Conservation (phyloP, 257 asterid genomes). For the Haberlea rhodopensis region DNA sequence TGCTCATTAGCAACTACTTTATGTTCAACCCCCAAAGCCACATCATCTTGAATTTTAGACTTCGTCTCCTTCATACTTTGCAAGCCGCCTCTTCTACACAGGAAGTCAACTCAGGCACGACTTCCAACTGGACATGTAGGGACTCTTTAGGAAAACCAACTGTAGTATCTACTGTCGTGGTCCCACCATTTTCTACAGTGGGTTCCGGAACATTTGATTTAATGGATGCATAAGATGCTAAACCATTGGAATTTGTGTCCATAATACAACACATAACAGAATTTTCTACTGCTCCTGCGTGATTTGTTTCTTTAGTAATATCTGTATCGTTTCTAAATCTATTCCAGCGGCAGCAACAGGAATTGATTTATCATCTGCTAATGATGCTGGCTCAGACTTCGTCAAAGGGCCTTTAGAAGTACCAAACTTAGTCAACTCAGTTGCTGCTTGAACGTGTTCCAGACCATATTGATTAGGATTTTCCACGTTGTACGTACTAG, state of each 20-base stretch:
- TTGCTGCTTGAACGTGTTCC: constrained; percentile 35
- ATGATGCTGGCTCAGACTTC: constrained; percentile 36
- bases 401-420: constrained; percentile 29
- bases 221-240: constrained; percentile 27
- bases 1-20: constrained; percentile 38
- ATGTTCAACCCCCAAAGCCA: constrained; percentile 32
- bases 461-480: constrained; percentile 36
- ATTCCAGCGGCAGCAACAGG: constrained; percentile 32
- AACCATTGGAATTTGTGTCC: constrained; percentile 31
- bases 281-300: constrained; percentile 30
- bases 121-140: constrained; percentile 46
- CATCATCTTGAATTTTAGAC: constrained; percentile 46
- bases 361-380: constrained; percentile 35
- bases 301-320: constrained; percentile 27
- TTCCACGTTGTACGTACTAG: constrained; percentile 41
- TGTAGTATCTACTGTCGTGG: too few relatives aligned
- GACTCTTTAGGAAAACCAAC: constrained; percentile 26
- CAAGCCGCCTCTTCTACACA: constrained; percentile 62
- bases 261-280: constrained; percentile 29
- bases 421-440: constrained; percentile 33
- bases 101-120: constrained; percentile 68
- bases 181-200: constrained; percentile 32
- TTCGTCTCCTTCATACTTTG: constrained; percentile 58
- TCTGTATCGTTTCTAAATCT: constrained; percentile 28
- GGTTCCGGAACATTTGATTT: constrained; percentile 23